Base-by-base conservation (phyloP, 1,284 basidiomycete species). In the Cryptococcus floricola region DNA sequence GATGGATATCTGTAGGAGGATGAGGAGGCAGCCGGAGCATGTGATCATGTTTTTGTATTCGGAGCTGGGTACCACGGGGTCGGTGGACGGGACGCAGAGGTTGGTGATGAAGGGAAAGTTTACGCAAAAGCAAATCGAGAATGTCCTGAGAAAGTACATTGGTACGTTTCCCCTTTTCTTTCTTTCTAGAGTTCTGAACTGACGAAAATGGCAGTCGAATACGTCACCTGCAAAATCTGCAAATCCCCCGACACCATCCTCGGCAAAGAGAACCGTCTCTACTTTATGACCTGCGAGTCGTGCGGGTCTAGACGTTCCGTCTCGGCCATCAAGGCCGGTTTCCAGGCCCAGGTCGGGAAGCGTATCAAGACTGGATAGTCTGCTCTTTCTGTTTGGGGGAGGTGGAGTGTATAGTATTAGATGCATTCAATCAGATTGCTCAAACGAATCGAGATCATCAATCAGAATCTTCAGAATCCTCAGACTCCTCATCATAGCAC, bases 221-320 rank as follows among this genome's bases (percentile, higher is more conserved):
- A 99, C 80, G 96, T 99, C 57, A 97, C 93, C 43, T 99, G 95
- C 85, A 96, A 97, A 80, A 98, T 95, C 41, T 99, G 95, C 84
- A 98, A 97, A 81, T 97, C 94, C 4, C 91, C 92, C 51, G 94
- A 98, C 76, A 99, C 95, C 5, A 84, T 95, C 19, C 84, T 99
- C 48, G 88, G 88, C 48, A 98, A 98, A 79, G 93, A 98, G 80
- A 97, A 98, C 79, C 90, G 95, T 79, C 91, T 99, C 73, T 98
- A 95, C 83, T 98, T 99, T 83, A 93, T 98, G 84, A 87, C 90
- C 0, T 98, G 95, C 81, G 90, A 96, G 79, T 87, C 89, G 25
- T 97, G 92, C 74, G 92, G 92, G 8, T 92, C 88, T 61, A 82
- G 68, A 69, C 85, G 95, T 52, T 95, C 91, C 62, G 95, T 98